Conservation (phyloP, 345 rosid genomes). For the Excoecaria agallocha region DNA sequence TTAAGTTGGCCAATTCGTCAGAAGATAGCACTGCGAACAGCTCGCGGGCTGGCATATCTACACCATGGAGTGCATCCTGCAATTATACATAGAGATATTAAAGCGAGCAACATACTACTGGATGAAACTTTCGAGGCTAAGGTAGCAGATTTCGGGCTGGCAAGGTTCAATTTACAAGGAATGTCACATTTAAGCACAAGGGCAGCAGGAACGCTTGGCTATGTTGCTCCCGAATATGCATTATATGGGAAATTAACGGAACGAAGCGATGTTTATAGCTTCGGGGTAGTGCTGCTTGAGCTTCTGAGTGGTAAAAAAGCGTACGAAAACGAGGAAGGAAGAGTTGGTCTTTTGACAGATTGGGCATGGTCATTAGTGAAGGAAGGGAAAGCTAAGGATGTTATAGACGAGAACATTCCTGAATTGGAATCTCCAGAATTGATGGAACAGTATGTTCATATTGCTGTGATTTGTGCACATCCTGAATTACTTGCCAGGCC, state of each 20-base stretch:
- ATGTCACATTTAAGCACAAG: conserved; percentile 41
- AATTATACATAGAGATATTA: conserved; percentile 45
- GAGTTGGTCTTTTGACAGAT: conserved; percentile 32
- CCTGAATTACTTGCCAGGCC: conserved; percentile 37
- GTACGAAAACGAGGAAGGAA: conserved; percentile 20
- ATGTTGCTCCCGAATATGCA: conserved; percentile 50
- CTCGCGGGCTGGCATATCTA: conserved; percentile 41
- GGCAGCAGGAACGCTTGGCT: conserved; percentile 44
- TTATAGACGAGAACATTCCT: conserved; percentile 32
- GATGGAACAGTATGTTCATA: conserved; percentile 37
- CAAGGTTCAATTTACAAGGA: conserved; percentile 38
- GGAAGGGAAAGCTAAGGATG: conserved; percentile 35
- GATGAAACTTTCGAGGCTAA: conserved; percentile 39
- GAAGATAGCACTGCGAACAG: conserved; percentile 44
- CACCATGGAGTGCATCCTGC: conserved; percentile 41
- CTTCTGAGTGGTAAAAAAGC: conserved; percentile 46
- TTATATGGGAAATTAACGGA: conserved; percentile 40
- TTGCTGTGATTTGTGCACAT: conserved; percentile 38
- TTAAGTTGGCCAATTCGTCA: conserved; percentile 43
- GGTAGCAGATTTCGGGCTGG: conserved; percentile 50
- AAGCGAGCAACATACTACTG: conserved; percentile 45
- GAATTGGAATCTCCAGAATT: conserved; percentile 18
- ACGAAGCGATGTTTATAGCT: conserved; percentile 44
- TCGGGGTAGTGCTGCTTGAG: conserved; percentile 42
- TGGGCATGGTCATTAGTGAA: conserved; percentile 39